Base-by-base conservation (phyloP, 352 stramenopile genomes). In the Phytopythium ostracodes region DNA sequence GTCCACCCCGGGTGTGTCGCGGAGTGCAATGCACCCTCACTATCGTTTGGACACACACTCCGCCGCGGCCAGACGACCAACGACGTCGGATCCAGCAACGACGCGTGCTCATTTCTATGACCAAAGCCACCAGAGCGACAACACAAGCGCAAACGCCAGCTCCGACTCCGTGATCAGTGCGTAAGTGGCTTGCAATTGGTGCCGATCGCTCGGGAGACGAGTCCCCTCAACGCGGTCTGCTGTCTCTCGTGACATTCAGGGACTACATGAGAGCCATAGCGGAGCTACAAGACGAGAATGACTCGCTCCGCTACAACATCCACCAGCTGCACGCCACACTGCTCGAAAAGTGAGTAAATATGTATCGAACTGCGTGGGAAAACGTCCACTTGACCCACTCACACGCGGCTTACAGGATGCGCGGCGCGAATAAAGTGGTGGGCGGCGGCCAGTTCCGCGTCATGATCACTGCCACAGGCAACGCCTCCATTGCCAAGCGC, bases 401-500 rank as follows among this genome's bases (percentile, higher is more conserved):
- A 36, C 42, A 40, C 7, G 43, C 29, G 29, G 6, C 51, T 20
- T 56, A 10, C 15, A 80, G 72, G 53, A 77, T 80, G 62, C 67
- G 67, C 25, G 72, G 72, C 3, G 67, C 66, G 15, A 76, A 62
- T 22, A 80, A 77, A 55, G 61, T 80, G 4, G 64, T 80, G 18
- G 72, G 64, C 22, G 72, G 72, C 7, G 70, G 72, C 0, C 72
- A 80, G 60, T 80, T 77, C 25, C 72, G 72, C 15, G 70, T 68
- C 54, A 60, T 58, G 42, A 65, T 53, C 0, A 53, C 60, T 24
- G 54, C 58, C 1, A 14, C 20, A 46, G 9, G 35, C 31, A 53
- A 31, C 1, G 51, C 53, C 46, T 59, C 38, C 20, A 42, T 40
- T 3, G 15, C 27, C 4, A 50, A 56, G 3, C 24, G 63, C 8